These are phyloP conservation scores for Pythium vanterpoolii DNA, from an alignment of 352 stramenopile species.

Conservation along the genomic window DNA sequence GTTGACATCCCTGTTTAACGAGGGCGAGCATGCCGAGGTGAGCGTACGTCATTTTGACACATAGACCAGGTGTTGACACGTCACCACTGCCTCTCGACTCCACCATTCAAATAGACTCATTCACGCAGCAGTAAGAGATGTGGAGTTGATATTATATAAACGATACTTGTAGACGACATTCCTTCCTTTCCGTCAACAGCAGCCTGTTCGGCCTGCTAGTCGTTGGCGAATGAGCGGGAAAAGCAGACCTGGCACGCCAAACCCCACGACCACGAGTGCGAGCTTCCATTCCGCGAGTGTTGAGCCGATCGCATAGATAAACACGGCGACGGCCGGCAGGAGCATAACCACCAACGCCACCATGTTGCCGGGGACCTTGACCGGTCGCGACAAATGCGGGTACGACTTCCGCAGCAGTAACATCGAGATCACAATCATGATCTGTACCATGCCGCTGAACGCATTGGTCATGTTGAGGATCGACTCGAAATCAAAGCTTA, in stretches of 20 bases:
- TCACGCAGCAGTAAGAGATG: background rate
- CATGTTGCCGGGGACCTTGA: slow-evolving; percentile 5
- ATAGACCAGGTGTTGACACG: too few relatives aligned
- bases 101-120: too few relatives aligned
- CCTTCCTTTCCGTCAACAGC: background rate
- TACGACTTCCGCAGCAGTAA: slow-evolving; percentile 56
- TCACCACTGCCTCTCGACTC: too few relatives aligned
- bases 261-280: slow-evolving; percentile 8
- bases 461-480: slow-evolving; percentile 34
- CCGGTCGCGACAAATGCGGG: background rate
- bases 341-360: background rate
- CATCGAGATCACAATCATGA: slow-evolving; percentile 24
- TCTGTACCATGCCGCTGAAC: slow-evolving; percentile 4
- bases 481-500: slow-evolving; percentile 37
- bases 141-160: background rate
- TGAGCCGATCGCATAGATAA: background rate
- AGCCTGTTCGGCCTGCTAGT: background rate
- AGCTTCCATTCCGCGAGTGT: slow-evolving; percentile 7
- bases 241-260: background rate
- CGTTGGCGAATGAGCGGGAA: background rate
- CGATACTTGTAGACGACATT: background rate
- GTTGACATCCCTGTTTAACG: too few relatives aligned
- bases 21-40: too few relatives aligned
- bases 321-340: background rate
- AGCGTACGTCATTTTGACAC: too few relatives aligned